phyloP scores from a whole-genome alignment of 257 asterid genomes.

The Cinchona pubescens region DNA sequence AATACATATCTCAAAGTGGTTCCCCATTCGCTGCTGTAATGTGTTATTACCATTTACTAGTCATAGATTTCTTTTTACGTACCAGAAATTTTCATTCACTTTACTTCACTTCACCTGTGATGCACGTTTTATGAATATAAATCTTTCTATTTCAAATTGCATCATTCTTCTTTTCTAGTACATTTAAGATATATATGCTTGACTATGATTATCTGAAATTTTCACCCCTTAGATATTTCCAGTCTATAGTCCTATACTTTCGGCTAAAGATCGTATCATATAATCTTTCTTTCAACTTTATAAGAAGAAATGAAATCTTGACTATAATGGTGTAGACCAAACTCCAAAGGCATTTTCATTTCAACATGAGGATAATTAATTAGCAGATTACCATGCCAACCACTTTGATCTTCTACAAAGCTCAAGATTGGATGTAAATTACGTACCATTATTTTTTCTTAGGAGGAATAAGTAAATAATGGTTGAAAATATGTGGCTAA shows the following conservation, averaged over 20 bases:
- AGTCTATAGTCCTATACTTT: slow-evolving; percentile 17
- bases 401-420: neutral
- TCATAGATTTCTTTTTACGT: neutral
- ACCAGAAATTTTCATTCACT: neutral
- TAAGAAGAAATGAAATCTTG: neutral
- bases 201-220: slow-evolving; percentile 1
- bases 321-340: neutral
- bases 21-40: neutral
- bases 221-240: neutral
- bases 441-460: neutral
- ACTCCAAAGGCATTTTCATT: neutral
- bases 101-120: slow-evolving; percentile 1
- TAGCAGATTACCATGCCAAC: neutral
- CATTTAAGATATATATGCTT: slow-evolving; percentile 2
- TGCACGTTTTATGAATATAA: neutral
- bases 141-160: slow-evolving; percentile 4
- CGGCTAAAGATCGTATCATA: slow-evolving; percentile 7
- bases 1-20: no score
- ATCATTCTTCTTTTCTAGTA: neutral
- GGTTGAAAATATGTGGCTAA: neutral
- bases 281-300: neutral
- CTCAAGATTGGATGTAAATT: neutral
- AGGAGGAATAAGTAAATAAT: neutral
- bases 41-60: neutral
- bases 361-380: neutral